Conservation (phyloP, 257 asterid genomes). For the Przewalskia tangutica region DNA sequence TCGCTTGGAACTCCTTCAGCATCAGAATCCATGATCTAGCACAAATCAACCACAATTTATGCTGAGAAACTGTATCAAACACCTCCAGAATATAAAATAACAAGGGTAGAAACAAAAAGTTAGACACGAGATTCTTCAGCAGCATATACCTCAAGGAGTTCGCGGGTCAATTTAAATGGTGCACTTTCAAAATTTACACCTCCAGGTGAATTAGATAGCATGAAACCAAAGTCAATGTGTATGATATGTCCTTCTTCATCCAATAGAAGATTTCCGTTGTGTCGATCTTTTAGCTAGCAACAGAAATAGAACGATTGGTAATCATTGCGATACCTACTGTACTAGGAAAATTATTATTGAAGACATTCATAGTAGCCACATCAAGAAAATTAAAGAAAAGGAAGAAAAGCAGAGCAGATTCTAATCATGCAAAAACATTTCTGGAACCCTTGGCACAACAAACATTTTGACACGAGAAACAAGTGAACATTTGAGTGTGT, state of each 20-base stretch:
- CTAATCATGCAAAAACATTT: not conserved
- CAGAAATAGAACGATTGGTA: not conserved
- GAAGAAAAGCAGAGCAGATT: not conserved
- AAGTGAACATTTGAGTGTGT: not conserved
- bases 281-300: constrained; percentile 84
- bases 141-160: constrained; percentile 80
- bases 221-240: constrained; percentile 98
- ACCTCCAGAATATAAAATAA: not conserved
- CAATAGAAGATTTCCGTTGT: constrained; percentile 92
- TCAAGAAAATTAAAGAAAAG: not conserved
- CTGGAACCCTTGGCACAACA: not conserved
- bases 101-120: not conserved
- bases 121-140: not conserved
- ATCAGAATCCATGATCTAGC: constrained; percentile 96
- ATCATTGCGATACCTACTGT: not conserved
- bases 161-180: constrained; percentile 95
- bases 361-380: not conserved
- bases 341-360: not conserved
- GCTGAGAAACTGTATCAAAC: constrained; percentile 5
- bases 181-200: constrained; percentile 99
- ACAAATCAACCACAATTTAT: constrained; percentile 17
- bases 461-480: not conserved
- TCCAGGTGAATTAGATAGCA: constrained; percentile 99
- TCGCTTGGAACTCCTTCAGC: constrained; percentile 99
- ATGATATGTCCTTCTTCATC: constrained; percentile 99